Conservation (phyloP, 1,284 basidiomycete species). For the Violaceomyces palustris region DNA sequence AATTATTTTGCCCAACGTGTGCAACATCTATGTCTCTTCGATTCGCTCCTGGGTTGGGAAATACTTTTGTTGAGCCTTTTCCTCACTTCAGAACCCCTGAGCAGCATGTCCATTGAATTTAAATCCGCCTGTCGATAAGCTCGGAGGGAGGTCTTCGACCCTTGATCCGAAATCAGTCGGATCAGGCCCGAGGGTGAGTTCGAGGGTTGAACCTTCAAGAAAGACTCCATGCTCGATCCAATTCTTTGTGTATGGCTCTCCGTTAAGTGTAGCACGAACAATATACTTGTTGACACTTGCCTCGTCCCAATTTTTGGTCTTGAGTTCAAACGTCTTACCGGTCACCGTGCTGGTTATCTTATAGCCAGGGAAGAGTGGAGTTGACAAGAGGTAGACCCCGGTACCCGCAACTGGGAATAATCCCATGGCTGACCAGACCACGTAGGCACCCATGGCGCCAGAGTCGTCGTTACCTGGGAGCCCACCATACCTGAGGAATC, state of each 20-base stretch:
- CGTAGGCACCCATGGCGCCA: constrained; percentile 16
- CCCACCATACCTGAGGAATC: constrained; percentile 52
- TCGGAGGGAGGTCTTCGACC: constrained; percentile 14
- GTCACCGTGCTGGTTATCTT: constrained; percentile 5
- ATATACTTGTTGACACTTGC: constrained; percentile 29
- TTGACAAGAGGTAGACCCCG: constrained; percentile 19
- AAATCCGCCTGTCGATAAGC: constrained; percentile 17
- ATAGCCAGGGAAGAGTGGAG: constrained; percentile 12
- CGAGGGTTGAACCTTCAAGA: constrained; percentile 6
- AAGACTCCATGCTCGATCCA: constrained; percentile 25
- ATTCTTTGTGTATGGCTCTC: constrained; percentile 12
- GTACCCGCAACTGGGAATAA: constrained; percentile 23
- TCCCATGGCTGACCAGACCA: constrained; percentile 16
- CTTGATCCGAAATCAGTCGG: constrained; percentile 6
- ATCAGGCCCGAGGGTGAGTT: constrained; percentile 7
- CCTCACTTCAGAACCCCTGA: no score
- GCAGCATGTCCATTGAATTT: no score
- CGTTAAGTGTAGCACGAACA: constrained; percentile 8
- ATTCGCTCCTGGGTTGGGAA: no score
- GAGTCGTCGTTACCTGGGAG: constrained; percentile 56
- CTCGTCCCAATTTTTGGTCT: constrained; percentile 10
- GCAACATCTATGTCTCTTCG: no score
- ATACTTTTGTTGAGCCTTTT: no score
- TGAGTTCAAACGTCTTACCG: constrained; percentile 12
- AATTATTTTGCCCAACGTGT: no score